These are phyloP conservation scores for Theileria luwenshuni DNA, from an alignment of 169 alveolate species.

Conservation along the genomic window DNA sequence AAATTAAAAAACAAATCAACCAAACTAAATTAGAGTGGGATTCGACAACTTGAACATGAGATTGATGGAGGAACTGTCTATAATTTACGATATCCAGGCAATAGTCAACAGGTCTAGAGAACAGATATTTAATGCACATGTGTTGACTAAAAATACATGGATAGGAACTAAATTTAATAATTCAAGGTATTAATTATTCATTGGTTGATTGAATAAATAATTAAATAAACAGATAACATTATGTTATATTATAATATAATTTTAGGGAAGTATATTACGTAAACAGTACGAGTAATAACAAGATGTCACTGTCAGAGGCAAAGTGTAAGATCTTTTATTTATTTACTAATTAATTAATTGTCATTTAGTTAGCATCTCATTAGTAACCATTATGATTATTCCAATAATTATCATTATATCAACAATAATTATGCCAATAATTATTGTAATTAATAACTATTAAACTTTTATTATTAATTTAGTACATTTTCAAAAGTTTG, in stretches of 20 bases:
- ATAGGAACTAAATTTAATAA: slow-evolving; percentile 32
- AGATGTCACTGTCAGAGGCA: slow-evolving; percentile 24
- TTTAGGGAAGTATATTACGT: slow-evolving; percentile 49
- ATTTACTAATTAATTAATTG: too few species aligned
- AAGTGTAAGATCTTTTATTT: too few species aligned
- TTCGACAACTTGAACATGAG: slow-evolving; percentile 41
- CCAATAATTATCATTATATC: too few species aligned
- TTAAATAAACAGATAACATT: neutral
- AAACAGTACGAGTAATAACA: slow-evolving; percentile 12
- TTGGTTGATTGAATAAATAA: too few species aligned
- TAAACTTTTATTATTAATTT: slow-evolving; percentile 1
- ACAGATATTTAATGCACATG: slow-evolving; percentile 24
- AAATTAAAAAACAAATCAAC: too few species aligned
- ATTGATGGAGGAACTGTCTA: slow-evolving; percentile 38
- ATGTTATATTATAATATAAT: too few species aligned
- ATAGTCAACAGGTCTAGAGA: slow-evolving; percentile 27
- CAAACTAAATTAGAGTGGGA: slow-evolving; percentile 64
- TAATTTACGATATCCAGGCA: slow-evolving; percentile 41
- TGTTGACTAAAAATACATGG: slow-evolving; percentile 36
- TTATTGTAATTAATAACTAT: too few species aligned
- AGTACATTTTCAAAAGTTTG: slow-evolving; percentile 45
- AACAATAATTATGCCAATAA: too few species aligned
- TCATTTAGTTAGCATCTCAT: too few species aligned
- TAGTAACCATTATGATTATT: too few species aligned
- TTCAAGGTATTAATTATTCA: slow-evolving; percentile 21